phyloP scores from a whole-genome alignment of 1,284 basidiomycete species.

The Trichosporon sp. region DNA sequence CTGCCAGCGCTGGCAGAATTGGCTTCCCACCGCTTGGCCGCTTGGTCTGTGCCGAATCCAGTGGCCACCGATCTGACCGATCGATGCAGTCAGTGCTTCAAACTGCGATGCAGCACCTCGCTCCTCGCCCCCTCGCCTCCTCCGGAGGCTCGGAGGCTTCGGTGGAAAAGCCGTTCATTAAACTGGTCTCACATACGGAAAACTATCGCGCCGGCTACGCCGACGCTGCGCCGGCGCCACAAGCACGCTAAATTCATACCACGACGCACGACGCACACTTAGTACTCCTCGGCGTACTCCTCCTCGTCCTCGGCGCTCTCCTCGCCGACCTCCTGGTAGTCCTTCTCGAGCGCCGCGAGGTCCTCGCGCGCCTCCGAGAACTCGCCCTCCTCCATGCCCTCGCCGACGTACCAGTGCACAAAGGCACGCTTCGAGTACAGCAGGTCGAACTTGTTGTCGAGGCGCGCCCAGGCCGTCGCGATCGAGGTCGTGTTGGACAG shows the following conservation, averaged over 20 bases:
- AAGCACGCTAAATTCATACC: neutral
- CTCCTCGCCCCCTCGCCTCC: too few species aligned
- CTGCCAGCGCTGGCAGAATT: too few species aligned
- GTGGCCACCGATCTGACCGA: too few species aligned
- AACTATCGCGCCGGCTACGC: neutral
- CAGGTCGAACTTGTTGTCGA: slow-evolving; percentile 98
- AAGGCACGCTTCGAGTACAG: slow-evolving; percentile 90
- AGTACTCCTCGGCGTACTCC: neutral
- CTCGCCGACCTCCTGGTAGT: slow-evolving; percentile 84
- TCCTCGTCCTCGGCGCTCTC: neutral
- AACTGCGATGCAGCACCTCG: too few species aligned
- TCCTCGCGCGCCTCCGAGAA: slow-evolving; percentile 97
- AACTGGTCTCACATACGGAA: slow-evolving; percentile 1
- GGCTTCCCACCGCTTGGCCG: too few species aligned
- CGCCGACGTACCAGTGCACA: slow-evolving; percentile 89
- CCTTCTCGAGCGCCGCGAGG: slow-evolving; percentile 93
- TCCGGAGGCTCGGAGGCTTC: too few species aligned
- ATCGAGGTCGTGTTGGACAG: slow-evolving; percentile 67
- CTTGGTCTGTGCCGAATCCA: too few species aligned
- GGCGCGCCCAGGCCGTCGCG: slow-evolving; percentile 86
- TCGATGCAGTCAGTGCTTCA: too few species aligned
- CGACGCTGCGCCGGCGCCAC: neutral
- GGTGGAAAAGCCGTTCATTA: neutral
- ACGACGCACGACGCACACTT: neutral
- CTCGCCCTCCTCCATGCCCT: slow-evolving; percentile 99